phyloP scores from a whole-genome alignment of 192 early-diverging fungal genomes.

The Coemansia sp. region DNA sequence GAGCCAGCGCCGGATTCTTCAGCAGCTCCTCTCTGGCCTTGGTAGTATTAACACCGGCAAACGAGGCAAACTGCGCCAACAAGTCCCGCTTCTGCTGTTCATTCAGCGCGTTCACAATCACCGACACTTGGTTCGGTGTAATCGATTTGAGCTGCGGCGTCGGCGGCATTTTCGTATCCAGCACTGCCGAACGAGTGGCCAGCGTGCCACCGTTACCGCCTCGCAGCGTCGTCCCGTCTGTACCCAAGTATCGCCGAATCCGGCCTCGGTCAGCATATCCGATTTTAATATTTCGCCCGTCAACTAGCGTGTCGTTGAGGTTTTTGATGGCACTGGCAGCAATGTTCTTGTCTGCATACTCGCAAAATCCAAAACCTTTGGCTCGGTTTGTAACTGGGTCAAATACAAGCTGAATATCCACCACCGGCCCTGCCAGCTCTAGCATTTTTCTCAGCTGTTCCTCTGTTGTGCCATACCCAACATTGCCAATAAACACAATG shows the following conservation, averaged over 20 bases:
- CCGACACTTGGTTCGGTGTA: slow-evolving; percentile 8
- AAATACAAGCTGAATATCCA: slow-evolving; percentile 83
- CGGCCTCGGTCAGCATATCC: slow-evolving; percentile 77
- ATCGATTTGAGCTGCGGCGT: slow-evolving; percentile 7
- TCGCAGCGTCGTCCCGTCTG: slow-evolving; percentile 23
- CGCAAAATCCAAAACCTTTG: slow-evolving; percentile 94
- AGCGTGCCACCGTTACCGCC: slow-evolving; percentile 15
- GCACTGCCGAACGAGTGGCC: slow-evolving; percentile 3
- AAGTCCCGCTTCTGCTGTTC: slow-evolving; percentile 14
- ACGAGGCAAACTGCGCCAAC: slow-evolving; percentile 33
- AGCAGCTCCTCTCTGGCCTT: slow-evolving; percentile 33
- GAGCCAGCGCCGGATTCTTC: slow-evolving; percentile 36
- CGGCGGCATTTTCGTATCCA: slow-evolving; percentile 4
- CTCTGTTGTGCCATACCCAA: slow-evolving; percentile 88
- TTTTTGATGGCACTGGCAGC: slow-evolving; percentile 93
- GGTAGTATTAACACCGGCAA: slow-evolving; percentile 21
- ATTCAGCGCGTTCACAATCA: slow-evolving; percentile 13
- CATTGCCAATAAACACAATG: slow-evolving; percentile 68
- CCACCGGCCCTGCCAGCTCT: slow-evolving; percentile 86
- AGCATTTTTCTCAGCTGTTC: slow-evolving; percentile 91
- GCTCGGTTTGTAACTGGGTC: slow-evolving; percentile 77
- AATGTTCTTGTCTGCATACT: slow-evolving; percentile 86
- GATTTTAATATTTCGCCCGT: slow-evolving; percentile 83
- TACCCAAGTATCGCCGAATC: slow-evolving; percentile 30
- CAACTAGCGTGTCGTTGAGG: slow-evolving; percentile 87